These are phyloP conservation scores for Calonectria ilicicola DNA, from an alignment of 2,329 filamentous ascomycete species.

Conservation along the genomic window DNA sequence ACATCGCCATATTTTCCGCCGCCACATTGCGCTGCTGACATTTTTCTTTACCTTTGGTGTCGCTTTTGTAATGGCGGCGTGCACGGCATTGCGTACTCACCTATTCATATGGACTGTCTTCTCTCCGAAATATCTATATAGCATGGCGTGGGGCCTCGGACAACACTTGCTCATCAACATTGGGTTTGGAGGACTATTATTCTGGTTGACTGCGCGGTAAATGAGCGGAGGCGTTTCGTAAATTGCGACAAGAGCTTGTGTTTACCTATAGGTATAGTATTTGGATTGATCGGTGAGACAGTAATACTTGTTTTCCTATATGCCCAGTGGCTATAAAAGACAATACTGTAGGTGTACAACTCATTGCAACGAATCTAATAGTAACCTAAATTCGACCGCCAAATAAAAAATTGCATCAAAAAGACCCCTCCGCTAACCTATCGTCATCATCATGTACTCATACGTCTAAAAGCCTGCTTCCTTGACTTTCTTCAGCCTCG, in stretches of 20 bases:
- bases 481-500: constrained; percentile 30
- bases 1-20: constrained; percentile 49
- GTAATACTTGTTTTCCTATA: background rate
- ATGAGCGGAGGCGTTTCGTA: background rate
- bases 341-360: constrained; percentile 20
- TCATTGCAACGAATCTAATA: constrained; percentile 25
- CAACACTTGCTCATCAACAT: constrained; percentile 84
- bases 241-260: background rate
- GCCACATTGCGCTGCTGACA: constrained; percentile 75
- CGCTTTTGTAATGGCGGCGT: constrained; percentile 87
- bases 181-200: constrained; percentile 68
- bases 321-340: background rate
- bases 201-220: constrained; percentile 59
- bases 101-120: constrained; percentile 99
- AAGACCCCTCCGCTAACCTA: constrained; percentile 18
- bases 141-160: constrained; percentile 86
- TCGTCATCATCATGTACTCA: constrained; percentile 30
- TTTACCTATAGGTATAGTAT: constrained; percentile 1
- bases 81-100: constrained; percentile 85
- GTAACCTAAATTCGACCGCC: constrained; percentile 28
- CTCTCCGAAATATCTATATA: constrained; percentile 95
- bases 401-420: constrained; percentile 26
- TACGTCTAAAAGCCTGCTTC: constrained; percentile 28
- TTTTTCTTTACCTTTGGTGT: constrained; percentile 75
- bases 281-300: background rate